Evolutionary conservation across 2,329 filamentous ascomycete species (phyloP).

Genomic region (Lachnellula cervina): DNA sequence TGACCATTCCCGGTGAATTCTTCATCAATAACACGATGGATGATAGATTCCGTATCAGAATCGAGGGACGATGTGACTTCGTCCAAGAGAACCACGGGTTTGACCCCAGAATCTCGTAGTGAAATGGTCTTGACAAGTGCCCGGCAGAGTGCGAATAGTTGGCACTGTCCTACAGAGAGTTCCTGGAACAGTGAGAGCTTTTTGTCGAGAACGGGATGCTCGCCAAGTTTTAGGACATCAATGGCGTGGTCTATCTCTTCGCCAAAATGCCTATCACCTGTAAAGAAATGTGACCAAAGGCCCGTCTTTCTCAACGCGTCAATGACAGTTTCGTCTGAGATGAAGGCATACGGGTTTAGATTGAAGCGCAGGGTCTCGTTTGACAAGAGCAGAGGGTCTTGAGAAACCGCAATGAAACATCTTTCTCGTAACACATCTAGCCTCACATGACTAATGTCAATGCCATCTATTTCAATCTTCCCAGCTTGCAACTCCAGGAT

Average conservation of each 20-base stretch:
- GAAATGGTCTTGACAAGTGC: constrained; percentile 35
- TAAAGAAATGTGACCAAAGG: constrained; percentile 11
- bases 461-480: constrained; percentile 39
- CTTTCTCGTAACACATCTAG: constrained; percentile 32
- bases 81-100: constrained; percentile 38
- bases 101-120: constrained; percentile 8
- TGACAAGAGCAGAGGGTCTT: constrained; percentile 37
- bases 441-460: constrained; percentile 37
- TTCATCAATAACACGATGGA: constrained; percentile 31
- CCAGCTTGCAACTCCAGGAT: constrained; percentile 41
- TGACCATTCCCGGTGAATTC: constrained; percentile 27
- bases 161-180: constrained; percentile 40
- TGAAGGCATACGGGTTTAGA: constrained; percentile 21
- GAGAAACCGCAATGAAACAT: constrained; percentile 37
- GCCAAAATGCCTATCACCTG: neutral
- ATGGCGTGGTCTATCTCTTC: neutral
- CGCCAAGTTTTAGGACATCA: neutral
- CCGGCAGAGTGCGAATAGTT: constrained; percentile 45
- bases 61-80: constrained; percentile 40
- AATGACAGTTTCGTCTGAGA: constrained; percentile 19
- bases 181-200: constrained; percentile 24
- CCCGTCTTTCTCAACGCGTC: constrained; percentile 6
- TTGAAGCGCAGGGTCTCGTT: constrained; percentile 32
- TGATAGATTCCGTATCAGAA: constrained; percentile 29
- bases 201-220: constrained; percentile 26